Percentiles rank a stretch among this genome's conserved stretches.
Conservation (phyloP, 1,284 basidiomycete species). For the Gomphus bonarii region DNA sequence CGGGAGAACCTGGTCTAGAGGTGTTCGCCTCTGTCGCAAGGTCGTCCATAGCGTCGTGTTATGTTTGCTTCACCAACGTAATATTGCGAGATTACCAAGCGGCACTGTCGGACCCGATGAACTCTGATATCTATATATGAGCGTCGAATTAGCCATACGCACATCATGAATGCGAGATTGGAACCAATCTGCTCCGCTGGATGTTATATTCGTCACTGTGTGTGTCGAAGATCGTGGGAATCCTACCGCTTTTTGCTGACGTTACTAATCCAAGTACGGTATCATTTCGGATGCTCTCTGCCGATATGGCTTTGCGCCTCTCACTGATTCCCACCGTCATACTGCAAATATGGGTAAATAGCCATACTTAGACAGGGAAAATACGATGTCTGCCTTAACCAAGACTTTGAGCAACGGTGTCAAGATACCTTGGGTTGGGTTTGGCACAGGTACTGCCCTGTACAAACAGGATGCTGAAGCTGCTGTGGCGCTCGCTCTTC, state of each 20-base stretch:
- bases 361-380: background rate
- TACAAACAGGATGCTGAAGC: slow-evolving; percentile 41
- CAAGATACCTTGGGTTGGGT: slow-evolving; percentile 51
- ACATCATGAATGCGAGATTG: no score
- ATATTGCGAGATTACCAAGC: background rate
- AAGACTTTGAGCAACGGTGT: slow-evolving; percentile 50
- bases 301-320: no score
- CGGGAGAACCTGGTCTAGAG: slow-evolving; percentile 39
- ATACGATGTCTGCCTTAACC: slow-evolving; percentile 12
- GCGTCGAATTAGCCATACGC: no score
- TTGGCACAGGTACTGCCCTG: slow-evolving; percentile 59
- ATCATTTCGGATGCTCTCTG: no score
- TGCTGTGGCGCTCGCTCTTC: slow-evolving; percentile 42
- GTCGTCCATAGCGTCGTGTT: slow-evolving; percentile 6
- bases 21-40: slow-evolving; percentile 13
- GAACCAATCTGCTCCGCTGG: no score
- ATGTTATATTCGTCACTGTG: no score
- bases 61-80: background rate
- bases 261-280: no score
- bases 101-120: no score
- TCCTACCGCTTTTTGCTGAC: no score
- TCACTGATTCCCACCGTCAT: background rate
- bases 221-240: no score
- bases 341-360: background rate
- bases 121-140: no score